phyloP scores from a whole-genome alignment of 306 rosid species.

The Prunus kanzakura region DNA sequence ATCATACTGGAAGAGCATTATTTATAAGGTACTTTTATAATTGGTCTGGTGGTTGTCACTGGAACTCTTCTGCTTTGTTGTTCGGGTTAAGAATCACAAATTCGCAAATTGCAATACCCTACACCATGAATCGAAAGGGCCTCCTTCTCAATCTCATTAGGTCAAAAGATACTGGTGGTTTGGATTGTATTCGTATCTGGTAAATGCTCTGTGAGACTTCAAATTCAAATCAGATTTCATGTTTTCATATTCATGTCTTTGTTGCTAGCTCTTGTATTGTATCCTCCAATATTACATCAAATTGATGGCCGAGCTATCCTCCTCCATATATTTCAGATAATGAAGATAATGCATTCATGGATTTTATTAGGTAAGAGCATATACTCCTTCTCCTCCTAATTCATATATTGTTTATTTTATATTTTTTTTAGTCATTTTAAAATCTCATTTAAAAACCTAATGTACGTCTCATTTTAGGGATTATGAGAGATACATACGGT shows the following conservation, averaged over 20 bases:
- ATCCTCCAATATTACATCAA: background rate
- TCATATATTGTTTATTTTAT: background rate
- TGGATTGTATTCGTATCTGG: slow-evolving; percentile 5
- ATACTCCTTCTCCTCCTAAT: background rate
- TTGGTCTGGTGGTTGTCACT: slow-evolving; percentile 18
- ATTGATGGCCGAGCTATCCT: background rate
- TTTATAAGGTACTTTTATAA: background rate
- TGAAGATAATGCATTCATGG: background rate
- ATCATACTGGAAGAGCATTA: slow-evolving; percentile 1
- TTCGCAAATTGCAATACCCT: background rate
- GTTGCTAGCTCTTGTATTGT: background rate
- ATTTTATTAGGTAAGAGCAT: background rate
- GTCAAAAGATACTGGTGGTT: slow-evolving; percentile 14
- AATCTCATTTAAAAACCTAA: background rate
- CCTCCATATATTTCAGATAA: background rate
- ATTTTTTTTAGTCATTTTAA: background rate
- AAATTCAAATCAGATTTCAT: background rate
- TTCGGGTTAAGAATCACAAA: slow-evolving; percentile 8
- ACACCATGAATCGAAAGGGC: slow-evolving; percentile 3
- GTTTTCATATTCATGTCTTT: background rate
- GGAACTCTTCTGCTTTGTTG: slow-evolving; percentile 1
- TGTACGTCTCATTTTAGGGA: background rate
- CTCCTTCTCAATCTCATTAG: slow-evolving; percentile 14
- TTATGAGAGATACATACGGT: background rate
- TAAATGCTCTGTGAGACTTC: background rate